A percentile compares a stretch with the other conserved stretches of the same genome.
Conservation (phyloP, 2,329 filamentous ascomycete genomes). For the Penicillium verrucosum region DNA sequence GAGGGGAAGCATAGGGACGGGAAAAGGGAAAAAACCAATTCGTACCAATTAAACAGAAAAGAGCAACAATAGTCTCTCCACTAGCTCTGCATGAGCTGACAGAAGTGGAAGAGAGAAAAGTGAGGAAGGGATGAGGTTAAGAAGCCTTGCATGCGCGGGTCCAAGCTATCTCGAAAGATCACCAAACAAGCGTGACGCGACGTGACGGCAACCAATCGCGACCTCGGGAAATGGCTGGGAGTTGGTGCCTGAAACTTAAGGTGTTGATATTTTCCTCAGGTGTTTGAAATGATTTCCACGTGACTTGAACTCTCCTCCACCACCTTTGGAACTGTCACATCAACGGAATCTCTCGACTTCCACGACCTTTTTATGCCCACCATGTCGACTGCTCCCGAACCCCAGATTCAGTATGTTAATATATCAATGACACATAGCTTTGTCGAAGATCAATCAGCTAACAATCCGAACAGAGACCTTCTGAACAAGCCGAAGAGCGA, state of each 20-base stretch:
- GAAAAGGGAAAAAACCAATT: conserved; percentile 8
- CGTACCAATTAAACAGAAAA: conserved; percentile 10
- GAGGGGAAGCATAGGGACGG: background rate
- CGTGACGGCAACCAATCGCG: conserved; percentile 40
- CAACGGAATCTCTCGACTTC: conserved; percentile 4
- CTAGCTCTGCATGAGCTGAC: conserved; percentile 10
- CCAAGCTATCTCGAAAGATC: conserved; percentile 33
- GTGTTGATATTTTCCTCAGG: background rate
- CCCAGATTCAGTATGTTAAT: conserved; percentile 66
- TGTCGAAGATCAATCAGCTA: conserved; percentile 15
- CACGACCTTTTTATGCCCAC: conserved; percentile 34
- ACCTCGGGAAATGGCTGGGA: conserved; percentile 12
- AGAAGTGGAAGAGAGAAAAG: conserved; percentile 16
- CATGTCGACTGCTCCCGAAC: conserved; percentile 56
- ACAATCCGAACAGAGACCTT: conserved; percentile 63
- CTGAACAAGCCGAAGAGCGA: conserved; percentile 84
- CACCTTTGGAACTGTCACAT: background rate
- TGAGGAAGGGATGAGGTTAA: conserved; percentile 14
- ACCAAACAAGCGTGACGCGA: conserved; percentile 39
- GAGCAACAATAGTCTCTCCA: conserved; percentile 9
- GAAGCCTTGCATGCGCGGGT: conserved; percentile 34
- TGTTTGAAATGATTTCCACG: conserved; percentile 5
- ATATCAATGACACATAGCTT: conserved; percentile 19
- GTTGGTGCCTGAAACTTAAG: background rate
- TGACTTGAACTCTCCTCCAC: conserved; percentile 14